Conservation (phyloP, 805 yeast genomes). For the Yarrowia hollandica region DNA sequence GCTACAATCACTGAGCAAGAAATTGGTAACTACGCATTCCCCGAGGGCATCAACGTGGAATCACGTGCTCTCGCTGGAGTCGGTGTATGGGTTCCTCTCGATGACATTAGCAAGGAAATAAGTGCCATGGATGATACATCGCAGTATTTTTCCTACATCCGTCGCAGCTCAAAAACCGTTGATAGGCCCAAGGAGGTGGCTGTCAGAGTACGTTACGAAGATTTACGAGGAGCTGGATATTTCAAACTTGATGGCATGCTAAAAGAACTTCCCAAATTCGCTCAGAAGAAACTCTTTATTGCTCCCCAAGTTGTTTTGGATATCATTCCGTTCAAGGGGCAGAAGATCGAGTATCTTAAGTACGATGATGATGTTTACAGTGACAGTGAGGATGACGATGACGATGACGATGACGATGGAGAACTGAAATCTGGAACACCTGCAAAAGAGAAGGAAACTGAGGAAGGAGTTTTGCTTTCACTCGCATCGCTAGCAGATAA, state of each 20-base stretch:
- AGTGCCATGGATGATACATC: background rate
- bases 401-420: background rate
- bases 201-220: background rate
- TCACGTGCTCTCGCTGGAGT: slow-evolving; percentile 1
- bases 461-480: background rate
- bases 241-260: background rate
- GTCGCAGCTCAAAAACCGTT: background rate
- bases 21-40: background rate
- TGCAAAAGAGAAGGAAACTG: background rate
- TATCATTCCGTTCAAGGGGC: background rate
- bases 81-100: slow-evolving; percentile 22
- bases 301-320: background rate
- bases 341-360: slow-evolving; percentile 7
- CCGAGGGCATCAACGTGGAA: slow-evolving; percentile 5
- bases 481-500: background rate
- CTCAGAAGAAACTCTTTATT: background rate
- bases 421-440: background rate
- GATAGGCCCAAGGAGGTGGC: slow-evolving; percentile 2
- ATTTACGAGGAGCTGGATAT: slow-evolving; percentile 1
- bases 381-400: slow-evolving; percentile 2
- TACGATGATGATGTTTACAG: slow-evolving; percentile 1
- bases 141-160: background rate
- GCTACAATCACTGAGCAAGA: background rate
- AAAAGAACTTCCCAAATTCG: slow-evolving; percentile 1
- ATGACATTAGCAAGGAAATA: background rate